Conservation (phyloP, 2,329 filamentous ascomycete genomes). For the Trichophyton rubrum region DNA sequence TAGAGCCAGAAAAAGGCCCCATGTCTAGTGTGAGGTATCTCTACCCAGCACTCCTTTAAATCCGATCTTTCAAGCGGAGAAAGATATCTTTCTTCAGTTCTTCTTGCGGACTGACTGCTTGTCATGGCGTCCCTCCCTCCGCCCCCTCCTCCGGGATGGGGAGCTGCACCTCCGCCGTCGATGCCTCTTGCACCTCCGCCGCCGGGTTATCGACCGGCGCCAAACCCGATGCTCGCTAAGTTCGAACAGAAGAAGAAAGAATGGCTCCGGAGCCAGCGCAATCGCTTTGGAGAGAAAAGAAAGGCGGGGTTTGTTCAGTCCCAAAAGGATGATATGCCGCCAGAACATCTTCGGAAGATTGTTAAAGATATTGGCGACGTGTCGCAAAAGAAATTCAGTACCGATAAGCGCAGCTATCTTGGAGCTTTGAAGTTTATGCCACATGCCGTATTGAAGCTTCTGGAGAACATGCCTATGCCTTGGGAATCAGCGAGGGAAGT, state of each 20-base stretch:
- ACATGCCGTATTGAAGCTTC: constrained; percentile 86
- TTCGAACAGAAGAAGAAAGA: constrained; percentile 98
- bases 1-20: not conserved
- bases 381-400: constrained; percentile 98
- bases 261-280: constrained; percentile 85
- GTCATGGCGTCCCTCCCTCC: constrained; percentile 49
- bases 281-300: constrained; percentile 91
- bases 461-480: constrained; percentile 99
- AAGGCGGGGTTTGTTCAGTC: constrained; percentile 95
- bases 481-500: constrained; percentile 96
- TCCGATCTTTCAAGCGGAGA: not conserved
- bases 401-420: constrained; percentile 93
- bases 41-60: not conserved
- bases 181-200: constrained; percentile 59
- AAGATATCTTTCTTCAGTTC: not conserved
- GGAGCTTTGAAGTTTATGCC: constrained; percentile 99
- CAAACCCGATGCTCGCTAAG: constrained; percentile 78
- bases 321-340: constrained; percentile 97
- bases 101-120: not conserved
- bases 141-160: constrained; percentile 58
- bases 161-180: constrained; percentile 39
- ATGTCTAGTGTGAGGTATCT: not conserved
- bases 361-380: constrained; percentile 98
- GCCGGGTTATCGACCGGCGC: constrained; percentile 67
- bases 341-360: constrained; percentile 95